Evolutionary conservation across 164 flowering plant species (phyloP).

Genomic region (Santalum album): DNA sequence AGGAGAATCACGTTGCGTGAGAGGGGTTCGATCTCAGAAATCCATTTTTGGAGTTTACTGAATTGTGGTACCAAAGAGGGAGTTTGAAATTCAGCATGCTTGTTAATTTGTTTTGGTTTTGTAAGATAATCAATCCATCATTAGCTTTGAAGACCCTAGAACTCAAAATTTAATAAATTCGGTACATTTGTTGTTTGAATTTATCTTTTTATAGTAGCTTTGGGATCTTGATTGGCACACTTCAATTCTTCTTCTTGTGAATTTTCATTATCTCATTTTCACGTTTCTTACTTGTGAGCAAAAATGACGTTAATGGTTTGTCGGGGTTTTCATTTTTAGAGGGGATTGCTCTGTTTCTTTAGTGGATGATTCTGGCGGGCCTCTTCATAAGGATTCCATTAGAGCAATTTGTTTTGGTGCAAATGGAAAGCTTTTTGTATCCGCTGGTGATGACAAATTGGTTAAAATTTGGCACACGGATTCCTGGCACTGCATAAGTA

Average conservation of each 20-base stretch:
- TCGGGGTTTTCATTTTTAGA: conserved; percentile 16
- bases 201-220: too few relatives aligned
- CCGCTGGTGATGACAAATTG: conserved; percentile 92
- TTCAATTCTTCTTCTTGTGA: too few relatives aligned
- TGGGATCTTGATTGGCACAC: too few relatives aligned
- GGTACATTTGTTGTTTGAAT: too few relatives aligned
- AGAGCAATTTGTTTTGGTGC: conserved; percentile 68
- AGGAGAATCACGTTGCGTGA: background rate
- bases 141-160: too few relatives aligned
- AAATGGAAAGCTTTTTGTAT: conserved; percentile 60
- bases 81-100: too few relatives aligned
- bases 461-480: conserved; percentile 77
- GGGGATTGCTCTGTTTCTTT: conserved; percentile 32
- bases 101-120: too few relatives aligned
- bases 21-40: background rate
- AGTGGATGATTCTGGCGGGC: conserved; percentile 44
- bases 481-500: conserved; percentile 58
- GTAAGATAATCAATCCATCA: too few relatives aligned
- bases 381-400: conserved; percentile 61
- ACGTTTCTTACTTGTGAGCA: background rate
- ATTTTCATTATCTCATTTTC: background rate
- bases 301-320: background rate
- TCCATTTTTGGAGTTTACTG: background rate
- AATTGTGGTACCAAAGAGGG: too few relatives aligned
- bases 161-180: too few relatives aligned